phyloP scores from a whole-genome alignment of 1,284 basidiomycete species.

The Ceratobasidium sp. region DNA sequence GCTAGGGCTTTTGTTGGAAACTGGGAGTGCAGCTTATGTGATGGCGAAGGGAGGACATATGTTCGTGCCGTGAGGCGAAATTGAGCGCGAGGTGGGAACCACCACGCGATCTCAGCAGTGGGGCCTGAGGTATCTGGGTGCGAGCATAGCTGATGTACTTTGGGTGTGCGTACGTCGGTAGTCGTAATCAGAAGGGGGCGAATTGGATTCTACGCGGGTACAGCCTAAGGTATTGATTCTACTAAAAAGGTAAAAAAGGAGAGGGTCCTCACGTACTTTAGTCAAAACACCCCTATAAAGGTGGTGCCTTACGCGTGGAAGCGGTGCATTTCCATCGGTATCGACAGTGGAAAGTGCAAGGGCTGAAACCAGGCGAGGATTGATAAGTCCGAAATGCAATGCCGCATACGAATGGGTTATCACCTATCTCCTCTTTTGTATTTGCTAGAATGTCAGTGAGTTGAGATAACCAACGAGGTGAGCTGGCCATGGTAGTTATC shows the following conservation, averaged over 20 bases:
- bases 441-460: slow-evolving; percentile 9
- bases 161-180: slow-evolving; percentile 49
- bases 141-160: slow-evolving; percentile 45
- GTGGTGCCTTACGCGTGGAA: slow-evolving; percentile 25
- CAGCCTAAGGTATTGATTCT: neutral
- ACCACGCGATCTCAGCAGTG: slow-evolving; percentile 50
- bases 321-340: neutral
- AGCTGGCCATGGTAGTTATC: neutral
- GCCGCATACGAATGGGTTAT: neutral
- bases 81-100: slow-evolving; percentile 46
- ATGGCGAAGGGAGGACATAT: slow-evolving; percentile 48
- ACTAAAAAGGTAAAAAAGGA: neutral
- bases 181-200: slow-evolving; percentile 48
- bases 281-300: slow-evolving; percentile 18
- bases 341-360: slow-evolving; percentile 22
- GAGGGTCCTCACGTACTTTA: neutral
- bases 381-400: neutral
- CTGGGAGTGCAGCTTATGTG: slow-evolving; percentile 38
- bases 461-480: slow-evolving; percentile 28
- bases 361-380: neutral
- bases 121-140: slow-evolving; percentile 25
- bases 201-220: neutral
- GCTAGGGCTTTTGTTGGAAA: slow-evolving; percentile 41
- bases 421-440: slow-evolving; percentile 11
- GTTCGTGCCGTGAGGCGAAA: slow-evolving; percentile 47